These are phyloP conservation scores for Phytophthora quininea DNA, from an alignment of 352 stramenopile species.

Conservation along the genomic window DNA sequence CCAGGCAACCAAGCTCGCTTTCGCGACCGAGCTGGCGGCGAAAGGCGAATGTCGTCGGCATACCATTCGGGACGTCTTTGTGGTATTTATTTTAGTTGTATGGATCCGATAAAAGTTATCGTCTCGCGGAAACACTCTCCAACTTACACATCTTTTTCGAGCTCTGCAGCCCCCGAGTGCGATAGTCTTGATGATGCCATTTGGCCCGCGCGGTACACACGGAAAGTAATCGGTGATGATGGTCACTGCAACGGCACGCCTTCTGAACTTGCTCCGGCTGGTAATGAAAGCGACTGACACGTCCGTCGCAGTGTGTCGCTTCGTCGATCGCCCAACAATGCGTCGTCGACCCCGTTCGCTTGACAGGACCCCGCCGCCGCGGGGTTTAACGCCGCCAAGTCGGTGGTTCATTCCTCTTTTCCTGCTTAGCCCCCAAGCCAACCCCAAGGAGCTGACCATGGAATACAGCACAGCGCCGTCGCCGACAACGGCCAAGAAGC, in stretches of 20 bases:
- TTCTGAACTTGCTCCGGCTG: too few species aligned
- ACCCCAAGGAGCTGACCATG: slow-evolving; percentile 9
- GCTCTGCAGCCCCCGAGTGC: too few species aligned
- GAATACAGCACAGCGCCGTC: slow-evolving; percentile 15
- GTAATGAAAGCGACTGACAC: too few species aligned
- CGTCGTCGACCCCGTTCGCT: slow-evolving; percentile 28
- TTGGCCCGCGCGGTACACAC: neutral
- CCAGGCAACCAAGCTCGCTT: too few species aligned
- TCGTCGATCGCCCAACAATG: neutral
- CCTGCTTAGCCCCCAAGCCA: slow-evolving; percentile 13
- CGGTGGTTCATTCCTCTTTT: slow-evolving; percentile 28
- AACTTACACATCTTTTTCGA: too few species aligned
- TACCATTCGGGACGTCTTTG: too few species aligned
- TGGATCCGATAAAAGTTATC: too few species aligned
- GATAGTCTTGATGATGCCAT: slow-evolving; percentile 24
- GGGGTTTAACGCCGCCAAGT: neutral
- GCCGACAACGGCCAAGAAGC: slow-evolving; percentile 23
- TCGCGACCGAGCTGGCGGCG: too few species aligned
- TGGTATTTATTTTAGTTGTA: too few species aligned
- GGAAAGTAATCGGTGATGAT: neutral
- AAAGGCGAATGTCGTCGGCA: too few species aligned
- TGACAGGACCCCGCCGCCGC: neutral
- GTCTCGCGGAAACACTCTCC: too few species aligned
- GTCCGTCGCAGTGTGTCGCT: too few species aligned
- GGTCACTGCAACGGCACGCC: neutral